Percentiles rank a stretch among this genome's conserved stretches.
Conservation (phyloP, 306 rosid genomes). For the Cicer arietinum region DNA sequence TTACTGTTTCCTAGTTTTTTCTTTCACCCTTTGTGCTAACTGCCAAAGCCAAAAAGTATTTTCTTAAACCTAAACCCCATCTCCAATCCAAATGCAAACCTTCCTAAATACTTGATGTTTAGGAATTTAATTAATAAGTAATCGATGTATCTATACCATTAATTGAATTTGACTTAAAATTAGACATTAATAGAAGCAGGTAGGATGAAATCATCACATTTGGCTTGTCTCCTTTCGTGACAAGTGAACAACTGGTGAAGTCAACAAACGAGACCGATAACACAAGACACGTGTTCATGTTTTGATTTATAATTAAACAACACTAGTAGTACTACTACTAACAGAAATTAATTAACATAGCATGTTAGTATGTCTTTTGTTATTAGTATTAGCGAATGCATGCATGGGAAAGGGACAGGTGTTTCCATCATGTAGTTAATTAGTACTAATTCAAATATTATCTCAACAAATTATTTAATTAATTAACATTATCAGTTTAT, state of each 20-base stretch:
- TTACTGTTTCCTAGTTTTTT: background rate
- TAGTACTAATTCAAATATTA: background rate
- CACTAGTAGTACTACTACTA: background rate
- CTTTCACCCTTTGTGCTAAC: background rate
- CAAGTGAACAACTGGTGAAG: background rate
- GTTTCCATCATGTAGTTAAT: background rate
- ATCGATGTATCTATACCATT: background rate
- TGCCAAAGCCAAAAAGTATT: conserved; percentile 14
- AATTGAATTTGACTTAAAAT: too few relatives aligned
- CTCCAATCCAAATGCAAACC: conserved; percentile 16
- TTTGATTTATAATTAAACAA: background rate
- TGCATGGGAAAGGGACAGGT: background rate
- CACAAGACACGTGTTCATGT: background rate
- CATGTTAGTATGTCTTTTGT: background rate
- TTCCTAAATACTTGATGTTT: background rate
- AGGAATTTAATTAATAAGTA: background rate
- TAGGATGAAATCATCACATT: conserved; percentile 3
- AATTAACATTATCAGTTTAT: too few relatives aligned
- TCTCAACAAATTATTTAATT: too few relatives aligned
- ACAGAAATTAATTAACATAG: background rate
- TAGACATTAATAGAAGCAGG: background rate
- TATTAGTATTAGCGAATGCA: background rate
- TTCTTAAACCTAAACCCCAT: background rate
- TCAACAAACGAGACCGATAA: conserved; percentile 22
- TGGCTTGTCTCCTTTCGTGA: background rate